Percentiles rank a stretch among this genome's conserved stretches.
These are phyloP conservation scores for Fusarium lyarnte DNA, from an alignment of 2,329 filamentous ascomycete species.

Conservation along the genomic window DNA sequence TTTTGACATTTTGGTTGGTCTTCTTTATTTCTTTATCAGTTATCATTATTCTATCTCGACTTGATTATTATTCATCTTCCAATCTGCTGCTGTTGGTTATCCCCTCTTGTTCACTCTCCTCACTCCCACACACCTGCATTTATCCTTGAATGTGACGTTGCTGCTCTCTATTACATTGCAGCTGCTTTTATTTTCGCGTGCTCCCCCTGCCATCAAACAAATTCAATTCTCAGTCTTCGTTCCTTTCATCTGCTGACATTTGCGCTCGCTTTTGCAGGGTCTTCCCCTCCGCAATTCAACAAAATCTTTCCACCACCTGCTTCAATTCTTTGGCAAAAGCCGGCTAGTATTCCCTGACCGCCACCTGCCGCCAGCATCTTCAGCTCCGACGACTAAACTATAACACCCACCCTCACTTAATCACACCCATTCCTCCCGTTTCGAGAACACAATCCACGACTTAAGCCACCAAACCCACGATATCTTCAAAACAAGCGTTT, in stretches of 20 bases:
- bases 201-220: constrained; percentile 9
- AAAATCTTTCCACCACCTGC: background rate
- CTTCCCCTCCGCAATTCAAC: constrained; percentile 5
- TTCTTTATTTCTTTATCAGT: background rate
- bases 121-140: background rate
- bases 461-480: constrained; percentile 17
- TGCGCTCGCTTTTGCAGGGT: constrained; percentile 11
- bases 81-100: constrained; percentile 4
- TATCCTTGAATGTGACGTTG: constrained; percentile 28
- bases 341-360: constrained; percentile 32
- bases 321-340: constrained; percentile 18
- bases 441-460: background rate
- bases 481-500: background rate
- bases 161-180: constrained; percentile 7
- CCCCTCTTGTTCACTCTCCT: background rate
- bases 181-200: constrained; percentile 6
- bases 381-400: constrained; percentile 4
- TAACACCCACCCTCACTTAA: constrained; percentile 5
- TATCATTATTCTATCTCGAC: constrained; percentile 1
- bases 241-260: constrained; percentile 15
- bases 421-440: constrained; percentile 9
- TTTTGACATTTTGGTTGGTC: background rate
- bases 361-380: constrained; percentile 20
- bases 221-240: constrained; percentile 1
- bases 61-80: background rate